Base-by-base conservation (phyloP, 1,284 basidiomycete genomes). In the Cystobasidium slooffiae region DNA sequence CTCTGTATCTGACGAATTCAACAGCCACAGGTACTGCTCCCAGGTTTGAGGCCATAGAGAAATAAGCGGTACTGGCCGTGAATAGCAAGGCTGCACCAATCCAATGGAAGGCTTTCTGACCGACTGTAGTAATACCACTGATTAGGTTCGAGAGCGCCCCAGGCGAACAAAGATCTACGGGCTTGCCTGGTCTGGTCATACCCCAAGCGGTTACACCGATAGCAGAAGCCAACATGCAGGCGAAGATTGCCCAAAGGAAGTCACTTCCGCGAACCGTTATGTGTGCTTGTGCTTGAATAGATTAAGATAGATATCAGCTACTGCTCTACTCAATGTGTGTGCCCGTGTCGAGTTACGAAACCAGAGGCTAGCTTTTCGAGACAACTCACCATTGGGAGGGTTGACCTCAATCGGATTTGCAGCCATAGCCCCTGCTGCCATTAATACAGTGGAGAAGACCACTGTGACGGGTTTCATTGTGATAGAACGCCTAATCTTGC, bases 11-110 rank as follows among this genome's bases (percentile, higher is more conserved):
- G 52, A 79, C 76, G 79, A 86, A 88, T 79, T 88, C 86, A 72
- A 86, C 84, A 2, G 62, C 70, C 75, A 88, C 80, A 51, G 86
- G 83, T 3, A 87, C 85, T 61, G 82, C 83, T 39, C 88, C 88
- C 67, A 89, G 84, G 80, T 89, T 84, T 12, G 87, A 87, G 0
- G 88, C 88, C 86, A 88, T 86, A 20, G 84, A 83, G 81, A 88
- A 88, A 83, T 84, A 84, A 31, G 84, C 81, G 66, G 81, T 75
- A 51, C 80, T 81, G 22, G 82, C 82, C 18, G 82, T 83, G 44
- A 78, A 77, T 0, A 80, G 78, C 43, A 81, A 79, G 24, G 64
- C 61, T n/a, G 63, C 67, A 18, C 67, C 75, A 24, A 75, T 68
- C 63, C 58, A 73, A 47, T 76, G 75, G 52, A 77, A 75, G 7